phyloP scores from a whole-genome alignment of 495 filamentous ascomycete species.

The Aspergillus baeticus region DNA sequence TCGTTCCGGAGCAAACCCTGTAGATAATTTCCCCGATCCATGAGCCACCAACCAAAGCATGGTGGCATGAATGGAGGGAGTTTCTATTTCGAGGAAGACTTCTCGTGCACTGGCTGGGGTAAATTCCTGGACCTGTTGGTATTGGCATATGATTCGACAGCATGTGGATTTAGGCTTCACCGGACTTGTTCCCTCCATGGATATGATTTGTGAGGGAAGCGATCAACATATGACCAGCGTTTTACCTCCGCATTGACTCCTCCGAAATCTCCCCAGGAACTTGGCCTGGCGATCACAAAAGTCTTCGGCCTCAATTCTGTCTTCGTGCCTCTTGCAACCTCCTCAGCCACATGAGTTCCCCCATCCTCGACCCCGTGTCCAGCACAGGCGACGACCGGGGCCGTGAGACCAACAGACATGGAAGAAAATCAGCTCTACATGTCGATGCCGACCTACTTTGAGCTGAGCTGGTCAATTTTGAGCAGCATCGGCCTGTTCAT shows the following conservation, averaged over 20 bases:
- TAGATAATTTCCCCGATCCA: too few species aligned
- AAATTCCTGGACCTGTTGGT: background rate
- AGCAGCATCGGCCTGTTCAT: slow-evolving; percentile 31
- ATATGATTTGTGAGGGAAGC: background rate
- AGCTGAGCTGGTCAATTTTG: slow-evolving; percentile 38
- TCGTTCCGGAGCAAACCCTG: too few species aligned
- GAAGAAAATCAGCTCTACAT: background rate
- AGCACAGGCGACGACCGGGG: background rate
- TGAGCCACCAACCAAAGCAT: too few species aligned
- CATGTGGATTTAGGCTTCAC: background rate
- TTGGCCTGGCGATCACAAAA: background rate
- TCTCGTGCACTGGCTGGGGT: too few species aligned
- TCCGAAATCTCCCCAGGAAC: background rate
- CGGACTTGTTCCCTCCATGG: background rate
- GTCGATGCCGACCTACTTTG: slow-evolving; percentile 20
- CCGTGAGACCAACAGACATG: background rate
- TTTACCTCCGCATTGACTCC: background rate
- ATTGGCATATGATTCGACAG: background rate
- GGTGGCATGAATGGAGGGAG: too few species aligned
- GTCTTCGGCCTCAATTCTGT: background rate
- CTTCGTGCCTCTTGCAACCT: background rate
- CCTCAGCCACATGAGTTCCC: background rate
- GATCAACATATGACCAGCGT: background rate
- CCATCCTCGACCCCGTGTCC: background rate
- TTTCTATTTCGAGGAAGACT: background rate